These are phyloP conservation scores for Lactarius trivialis DNA, from an alignment of 768 basidiomycete genomes.

Conservation along the genomic window DNA sequence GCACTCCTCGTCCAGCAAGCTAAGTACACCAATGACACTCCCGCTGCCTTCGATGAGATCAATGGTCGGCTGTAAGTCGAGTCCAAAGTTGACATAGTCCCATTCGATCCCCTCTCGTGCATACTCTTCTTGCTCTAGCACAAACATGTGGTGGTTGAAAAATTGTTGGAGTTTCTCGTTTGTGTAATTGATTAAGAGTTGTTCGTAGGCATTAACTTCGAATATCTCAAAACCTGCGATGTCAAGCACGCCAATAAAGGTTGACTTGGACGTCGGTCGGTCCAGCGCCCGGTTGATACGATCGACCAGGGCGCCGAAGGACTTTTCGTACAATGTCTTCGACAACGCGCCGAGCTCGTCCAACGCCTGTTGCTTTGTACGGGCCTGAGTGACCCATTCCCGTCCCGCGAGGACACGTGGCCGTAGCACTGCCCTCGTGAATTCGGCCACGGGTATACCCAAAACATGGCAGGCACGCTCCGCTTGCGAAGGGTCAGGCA, in stretches of 20 bases:
- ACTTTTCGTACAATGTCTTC: conserved; percentile 97
- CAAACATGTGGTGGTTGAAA: conserved; percentile 99
- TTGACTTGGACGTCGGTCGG: conserved; percentile 83
- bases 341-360: conserved; percentile 89
- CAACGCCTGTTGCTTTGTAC: conserved; percentile 84
- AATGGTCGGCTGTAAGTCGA: conserved; percentile 96
- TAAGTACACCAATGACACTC: conserved; percentile 77
- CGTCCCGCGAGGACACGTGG: conserved; percentile 91
- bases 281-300: conserved; percentile 92
- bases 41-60: conserved; percentile 86
- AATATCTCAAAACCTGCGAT: conserved; percentile 99
- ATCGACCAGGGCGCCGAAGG: conserved; percentile 89
- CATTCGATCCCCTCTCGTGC: conserved; percentile 93
- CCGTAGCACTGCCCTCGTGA: conserved; percentile 80
- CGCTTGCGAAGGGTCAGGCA: conserved; percentile 79
- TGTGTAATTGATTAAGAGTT: conserved; percentile 96
- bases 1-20: conserved; percentile 93
- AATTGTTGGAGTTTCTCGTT: conserved; percentile 98
- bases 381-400: conserved; percentile 93
- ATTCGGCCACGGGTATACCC: conserved; percentile 81
- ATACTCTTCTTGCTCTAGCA: conserved; percentile 98
- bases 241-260: conserved; percentile 97
- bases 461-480: conserved; percentile 87
- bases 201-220: conserved; percentile 91
- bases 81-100: conserved; percentile 97